Base-by-base conservation (phyloP, 179 eudicot genomes). In the Nepenthes alata region DNA sequence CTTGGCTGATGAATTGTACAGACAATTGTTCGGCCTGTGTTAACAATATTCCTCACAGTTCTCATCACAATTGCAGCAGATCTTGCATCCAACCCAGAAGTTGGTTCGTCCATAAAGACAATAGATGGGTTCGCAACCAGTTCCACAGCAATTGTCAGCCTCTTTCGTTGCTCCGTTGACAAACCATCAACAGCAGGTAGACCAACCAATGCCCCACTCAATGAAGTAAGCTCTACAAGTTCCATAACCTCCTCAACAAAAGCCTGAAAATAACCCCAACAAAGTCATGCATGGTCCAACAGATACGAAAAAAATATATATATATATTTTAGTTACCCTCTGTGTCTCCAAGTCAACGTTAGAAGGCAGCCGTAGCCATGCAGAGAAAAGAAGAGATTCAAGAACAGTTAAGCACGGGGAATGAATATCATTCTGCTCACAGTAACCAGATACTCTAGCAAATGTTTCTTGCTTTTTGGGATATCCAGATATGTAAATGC, bases 1-100 rank as follows among this genome's bases (percentile, higher is more conserved):
- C 97, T 90, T 69, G 97, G 97, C 73, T 90, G 97, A 74, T 90
- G 97, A 63, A 90, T 90, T 8, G 97, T 87, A 79, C 97, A 90
- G 54, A 91, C 96, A 64, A 91, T 91, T 56, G 97, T 91, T 66
- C 97, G 71, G 60, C 97, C 97, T 13, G 97, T 91, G 77, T 91
- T 81, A 5, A 88, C 97, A 9, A 91, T 91, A 68, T 91, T 91
- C 72, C 97, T 82, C 63, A 91, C 95, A 41, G 97, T 91, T 70
- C 95, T 88, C 97, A 91, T 91, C 50, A 91, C 97, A 72, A 91
- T 91, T 47, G 97, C 97, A 36, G 97, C 97, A 68, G 97, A 74
- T 70, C 97, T 80, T 53, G 97, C 97, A 79, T 91, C 97, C 66
- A 91, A 74, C 15, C 97, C 97, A 37, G 96, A 88, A n/a, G 97